Evolutionary conservation across 257 asterid genomes (phyloP).

Genomic region (Perilla frutescens): DNA sequence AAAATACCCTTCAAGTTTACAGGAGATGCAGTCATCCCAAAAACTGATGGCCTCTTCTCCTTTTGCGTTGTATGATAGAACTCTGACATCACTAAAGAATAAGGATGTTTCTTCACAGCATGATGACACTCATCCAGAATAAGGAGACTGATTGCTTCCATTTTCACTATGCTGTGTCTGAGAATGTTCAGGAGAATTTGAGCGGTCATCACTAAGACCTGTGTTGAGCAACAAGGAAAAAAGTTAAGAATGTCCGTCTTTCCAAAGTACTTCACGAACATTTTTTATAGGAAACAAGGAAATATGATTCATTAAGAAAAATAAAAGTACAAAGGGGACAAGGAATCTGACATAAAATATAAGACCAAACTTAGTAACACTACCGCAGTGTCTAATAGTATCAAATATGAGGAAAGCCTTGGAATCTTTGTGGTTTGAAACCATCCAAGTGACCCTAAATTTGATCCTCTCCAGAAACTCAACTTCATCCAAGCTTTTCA

Average conservation of each 20-base stretch:
- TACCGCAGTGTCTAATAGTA: background rate
- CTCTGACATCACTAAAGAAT: slow-evolving; percentile 98
- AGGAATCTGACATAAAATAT: background rate
- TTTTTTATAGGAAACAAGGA: background rate
- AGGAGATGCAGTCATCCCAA: slow-evolving; percentile 99
- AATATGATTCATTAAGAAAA: background rate
- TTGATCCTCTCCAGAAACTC: background rate
- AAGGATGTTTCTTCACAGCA: slow-evolving; percentile 99
- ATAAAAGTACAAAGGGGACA: background rate
- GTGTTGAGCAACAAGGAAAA: slow-evolving; percentile 40
- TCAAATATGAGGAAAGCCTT: background rate
- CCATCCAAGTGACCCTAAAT: background rate
- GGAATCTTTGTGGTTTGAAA: background rate
- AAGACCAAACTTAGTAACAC: background rate
- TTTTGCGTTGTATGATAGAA: slow-evolving; percentile 90
- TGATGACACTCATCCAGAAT: slow-evolving; percentile 99
- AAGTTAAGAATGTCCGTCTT: slow-evolving; percentile 31
- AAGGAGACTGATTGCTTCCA: slow-evolving; percentile 93
- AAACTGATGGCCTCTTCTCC: slow-evolving; percentile 94
- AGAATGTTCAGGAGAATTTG: slow-evolving; percentile 96
- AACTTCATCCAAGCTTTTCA: background rate
- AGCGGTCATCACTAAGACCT: slow-evolving; percentile 99
- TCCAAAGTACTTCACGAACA: slow-evolving; percentile 3
- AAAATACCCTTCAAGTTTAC: slow-evolving; percentile 93
- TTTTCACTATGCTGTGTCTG: slow-evolving; percentile 94